These are phyloP conservation scores for Colletotrichum zoysiae DNA, from an alignment of 2,329 filamentous ascomycete species.

Conservation along the genomic window DNA sequence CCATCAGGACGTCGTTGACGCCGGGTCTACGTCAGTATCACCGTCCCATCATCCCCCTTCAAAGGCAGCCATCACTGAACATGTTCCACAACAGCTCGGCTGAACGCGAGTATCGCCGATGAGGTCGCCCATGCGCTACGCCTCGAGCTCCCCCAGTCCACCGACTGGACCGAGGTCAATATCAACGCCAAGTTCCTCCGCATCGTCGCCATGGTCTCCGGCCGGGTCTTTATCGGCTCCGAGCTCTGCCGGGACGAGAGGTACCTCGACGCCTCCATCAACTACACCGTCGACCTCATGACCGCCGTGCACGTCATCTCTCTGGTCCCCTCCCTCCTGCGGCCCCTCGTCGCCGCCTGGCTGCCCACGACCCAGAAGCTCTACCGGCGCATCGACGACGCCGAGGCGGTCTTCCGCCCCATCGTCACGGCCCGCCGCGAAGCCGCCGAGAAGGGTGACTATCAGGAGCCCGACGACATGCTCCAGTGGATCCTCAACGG, in stretches of 20 bases:
- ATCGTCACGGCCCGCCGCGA: conserved; percentile 50
- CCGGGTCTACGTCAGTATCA: conserved; percentile 48
- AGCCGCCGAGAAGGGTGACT: conserved; percentile 12
- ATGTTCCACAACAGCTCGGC: conserved; percentile 43
- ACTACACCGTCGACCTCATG: conserved; percentile 52
- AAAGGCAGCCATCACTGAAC: neutral
- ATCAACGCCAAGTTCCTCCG: conserved; percentile 58
- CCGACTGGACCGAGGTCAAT: conserved; percentile 56
- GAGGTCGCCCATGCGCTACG: conserved; percentile 53
- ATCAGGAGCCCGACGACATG: conserved; percentile 59
- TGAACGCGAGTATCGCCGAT: conserved; percentile 51
- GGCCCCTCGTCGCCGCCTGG: conserved; percentile 50
- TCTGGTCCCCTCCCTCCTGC: conserved; percentile 46
- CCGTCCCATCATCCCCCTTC: too few species aligned
- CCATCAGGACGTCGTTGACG: conserved; percentile 51
- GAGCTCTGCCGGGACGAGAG: conserved; percentile 59
- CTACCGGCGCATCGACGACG: conserved; percentile 49
- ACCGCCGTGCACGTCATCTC: conserved; percentile 36
- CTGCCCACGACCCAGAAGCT: conserved; percentile 54
- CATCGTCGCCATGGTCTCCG: conserved; percentile 61
- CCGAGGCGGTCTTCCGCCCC: conserved; percentile 52
- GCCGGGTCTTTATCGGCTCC: conserved; percentile 61
- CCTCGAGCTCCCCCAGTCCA: conserved; percentile 51
- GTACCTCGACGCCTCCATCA: conserved; percentile 61
- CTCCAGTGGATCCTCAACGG: conserved; percentile 61